Evolutionary conservation across 352 stramenopile species (phyloP), one percentile per base, ranked within the genome.

Genomic region (Globisporangium heterothallicum): DNA sequence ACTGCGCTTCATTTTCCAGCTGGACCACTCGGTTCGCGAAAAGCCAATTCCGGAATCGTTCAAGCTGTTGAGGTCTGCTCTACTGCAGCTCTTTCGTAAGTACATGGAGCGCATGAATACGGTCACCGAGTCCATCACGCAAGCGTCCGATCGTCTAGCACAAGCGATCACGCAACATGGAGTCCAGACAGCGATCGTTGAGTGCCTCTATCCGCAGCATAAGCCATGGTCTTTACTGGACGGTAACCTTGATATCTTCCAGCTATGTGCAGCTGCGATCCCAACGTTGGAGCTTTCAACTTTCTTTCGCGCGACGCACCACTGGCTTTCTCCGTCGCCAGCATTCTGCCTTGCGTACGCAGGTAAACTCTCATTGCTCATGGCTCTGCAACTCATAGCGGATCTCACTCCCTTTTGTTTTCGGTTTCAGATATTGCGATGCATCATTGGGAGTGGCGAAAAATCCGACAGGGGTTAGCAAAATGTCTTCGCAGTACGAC

Each of bases 381-480:
- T 12, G 5, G 46, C 18, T 27, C 5, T 43, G 24, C 34, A 14
- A 8, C 24, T 41, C 12, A 19, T 9, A 38, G 0, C 14, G 19
- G 21, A 27, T 5, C 8, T 8, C 49, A 14, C 27, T 30, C 16
- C 5, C 0, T 25, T n/a, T 16, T 42, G 26, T 1, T 48, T 25
- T 10, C 21, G 6, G 0, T 21, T 24, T 21, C n/a, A 84, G 71
- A 63, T n/a, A 43, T 59, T 36, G 74, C 68, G 25, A 49, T 36
- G 27, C 61, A 80, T 26, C 66, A 76, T 25, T 84, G 71, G 71
- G 74, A 84, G 49, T 61, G 69, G 34, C 53, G 74, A 21, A 68
- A 70, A 16, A 66, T 74, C 1, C 69, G 71, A 40, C 53, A 58
- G 43, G 61, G 49, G n/a, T 47, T 84, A 24, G 51, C 50, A 42